Conservation (phyloP, 192 early-diverging fungal species). For the Gonapodya prolifera region DNA sequence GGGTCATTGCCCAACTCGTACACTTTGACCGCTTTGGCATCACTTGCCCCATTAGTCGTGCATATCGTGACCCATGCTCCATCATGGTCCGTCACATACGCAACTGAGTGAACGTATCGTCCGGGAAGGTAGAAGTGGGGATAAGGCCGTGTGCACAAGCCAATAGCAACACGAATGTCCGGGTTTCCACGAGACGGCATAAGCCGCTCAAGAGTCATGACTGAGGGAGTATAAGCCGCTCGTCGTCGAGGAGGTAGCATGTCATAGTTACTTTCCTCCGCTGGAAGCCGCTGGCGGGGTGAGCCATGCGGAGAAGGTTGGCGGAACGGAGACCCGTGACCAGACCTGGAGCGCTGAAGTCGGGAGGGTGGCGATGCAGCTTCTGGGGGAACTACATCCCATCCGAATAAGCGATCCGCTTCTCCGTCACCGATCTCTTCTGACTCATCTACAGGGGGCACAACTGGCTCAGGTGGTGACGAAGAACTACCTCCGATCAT, state of each 20-base stretch:
- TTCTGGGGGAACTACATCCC: neutral
- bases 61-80: conserved; percentile 1
- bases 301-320: neutral
- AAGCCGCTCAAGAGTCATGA: neutral
- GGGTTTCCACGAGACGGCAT: conserved; percentile 3
- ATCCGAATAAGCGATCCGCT: neutral
- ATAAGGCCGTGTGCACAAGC: neutral
- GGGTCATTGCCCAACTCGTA: neutral
- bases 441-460: neutral
- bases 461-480: neutral
- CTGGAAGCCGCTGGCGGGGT: neutral
- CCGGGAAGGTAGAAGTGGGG: conserved; percentile 1
- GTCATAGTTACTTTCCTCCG: neutral
- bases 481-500: neutral
- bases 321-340: neutral
- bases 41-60: neutral
- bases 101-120: neutral
- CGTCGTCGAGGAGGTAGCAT: neutral
- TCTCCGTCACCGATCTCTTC: neutral
- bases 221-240: neutral
- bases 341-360: neutral
- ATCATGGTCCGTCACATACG: neutral
- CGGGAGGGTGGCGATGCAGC: neutral
- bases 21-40: neutral
- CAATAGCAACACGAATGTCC: neutral